phyloP scores from a whole-genome alignment of 148 eudicot species.

The Diospyros lotus region DNA sequence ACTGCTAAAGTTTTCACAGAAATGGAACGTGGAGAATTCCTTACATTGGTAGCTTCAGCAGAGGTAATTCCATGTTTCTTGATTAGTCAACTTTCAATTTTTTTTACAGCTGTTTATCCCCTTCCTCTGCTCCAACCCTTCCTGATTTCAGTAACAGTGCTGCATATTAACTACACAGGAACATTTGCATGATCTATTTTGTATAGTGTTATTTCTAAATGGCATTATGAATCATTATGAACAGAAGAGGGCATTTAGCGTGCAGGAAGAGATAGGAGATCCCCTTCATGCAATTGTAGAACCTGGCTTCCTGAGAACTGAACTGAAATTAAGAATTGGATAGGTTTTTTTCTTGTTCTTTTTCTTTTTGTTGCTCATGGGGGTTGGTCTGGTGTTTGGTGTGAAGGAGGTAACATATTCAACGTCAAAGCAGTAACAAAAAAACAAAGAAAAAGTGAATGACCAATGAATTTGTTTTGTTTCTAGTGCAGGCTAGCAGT shows the following conservation, averaged over 20 bases:
- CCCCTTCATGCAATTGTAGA: not conserved
- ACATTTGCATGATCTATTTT: not conserved
- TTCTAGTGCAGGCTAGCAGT: slow-evolving; percentile 62
- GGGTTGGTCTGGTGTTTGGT: not conserved
- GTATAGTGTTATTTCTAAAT: too few species aligned
- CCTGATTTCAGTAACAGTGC: not conserved
- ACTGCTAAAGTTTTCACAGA: slow-evolving; percentile 64
- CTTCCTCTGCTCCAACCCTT: not conserved
- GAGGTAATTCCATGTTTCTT: slow-evolving; percentile 48
- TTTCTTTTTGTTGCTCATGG: not conserved
- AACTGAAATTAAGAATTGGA: not conserved
- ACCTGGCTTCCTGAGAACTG: not conserved
- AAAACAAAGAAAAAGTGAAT: not conserved
- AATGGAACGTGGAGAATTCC: slow-evolving; percentile 92
- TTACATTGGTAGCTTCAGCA: slow-evolving; percentile 94
- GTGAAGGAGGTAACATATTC: not conserved
- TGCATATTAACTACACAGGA: not conserved
- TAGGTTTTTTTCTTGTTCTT: not conserved
- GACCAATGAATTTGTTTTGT: slow-evolving; percentile 1
- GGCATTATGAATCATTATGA: too few species aligned
- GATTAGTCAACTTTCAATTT: not conserved
- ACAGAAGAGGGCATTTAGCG: not conserved
- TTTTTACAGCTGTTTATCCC: not conserved
- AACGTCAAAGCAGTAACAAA: not conserved
- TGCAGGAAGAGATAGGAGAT: not conserved